Conservation (phyloP, 2,329 filamentous ascomycete species). For the Phialemonium atrogriseum region DNA sequence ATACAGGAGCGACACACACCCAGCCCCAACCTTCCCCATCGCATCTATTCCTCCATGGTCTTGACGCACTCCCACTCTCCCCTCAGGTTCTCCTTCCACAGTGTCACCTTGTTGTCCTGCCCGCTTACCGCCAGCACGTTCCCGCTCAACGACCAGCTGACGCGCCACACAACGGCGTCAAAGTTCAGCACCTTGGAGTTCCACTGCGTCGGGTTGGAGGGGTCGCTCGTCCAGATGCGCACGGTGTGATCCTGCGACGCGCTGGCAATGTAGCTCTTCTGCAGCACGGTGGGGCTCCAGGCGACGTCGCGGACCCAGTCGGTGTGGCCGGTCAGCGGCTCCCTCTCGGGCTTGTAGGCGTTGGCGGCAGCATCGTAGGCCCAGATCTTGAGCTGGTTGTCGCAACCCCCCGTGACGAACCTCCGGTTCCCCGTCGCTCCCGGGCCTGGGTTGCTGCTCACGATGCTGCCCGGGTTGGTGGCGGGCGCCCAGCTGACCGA, state of each 20-base stretch:
- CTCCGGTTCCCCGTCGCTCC: constrained; percentile 60
- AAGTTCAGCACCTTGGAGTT: constrained; percentile 78
- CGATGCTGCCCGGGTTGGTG: constrained; percentile 73
- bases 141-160: constrained; percentile 95
- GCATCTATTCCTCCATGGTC: constrained; percentile 77
- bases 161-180: constrained; percentile 85
- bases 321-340: constrained; percentile 68
- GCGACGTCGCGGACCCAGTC: constrained; percentile 98
- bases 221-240: constrained; percentile 85
- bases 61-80: constrained; percentile 97
- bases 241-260: constrained; percentile 96
- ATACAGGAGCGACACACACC: not conserved
- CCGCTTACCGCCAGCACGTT: constrained; percentile 93
- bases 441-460: constrained; percentile 58
- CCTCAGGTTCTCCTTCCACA: constrained; percentile 98
- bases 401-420: constrained; percentile 91
- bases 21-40: not conserved
- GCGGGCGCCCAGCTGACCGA: constrained; percentile 92
- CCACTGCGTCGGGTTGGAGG: constrained; percentile 64
- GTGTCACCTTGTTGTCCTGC: constrained; percentile 89
- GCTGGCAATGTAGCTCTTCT: constrained; percentile 93
- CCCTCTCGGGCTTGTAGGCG: constrained; percentile 53
- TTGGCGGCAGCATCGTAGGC: constrained; percentile 59
- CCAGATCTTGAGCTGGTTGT: constrained; percentile 94
- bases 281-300: constrained; percentile 90